phyloP scores from a whole-genome alignment of 768 basidiomycete species.

The Gloeophyllum trabeum region DNA sequence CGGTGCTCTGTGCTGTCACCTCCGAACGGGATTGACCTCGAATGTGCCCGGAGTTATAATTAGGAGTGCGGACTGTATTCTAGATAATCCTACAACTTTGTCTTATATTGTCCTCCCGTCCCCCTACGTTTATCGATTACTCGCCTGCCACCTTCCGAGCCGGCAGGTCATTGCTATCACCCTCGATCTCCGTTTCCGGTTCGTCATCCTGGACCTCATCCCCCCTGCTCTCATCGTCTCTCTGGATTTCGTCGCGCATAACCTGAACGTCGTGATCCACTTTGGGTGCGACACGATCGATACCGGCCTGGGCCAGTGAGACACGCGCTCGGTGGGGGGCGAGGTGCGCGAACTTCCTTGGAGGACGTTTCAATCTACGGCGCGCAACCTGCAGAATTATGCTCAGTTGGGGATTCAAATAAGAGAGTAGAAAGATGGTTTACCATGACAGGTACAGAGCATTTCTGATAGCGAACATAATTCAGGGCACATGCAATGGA shows the following conservation, averaged over 20 bases:
- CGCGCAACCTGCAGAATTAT: slow-evolving; percentile 49
- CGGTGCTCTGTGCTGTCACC: neutral
- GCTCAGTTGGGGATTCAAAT: no score
- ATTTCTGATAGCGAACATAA: slow-evolving; percentile 41
- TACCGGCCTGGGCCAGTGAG: slow-evolving; percentile 77
- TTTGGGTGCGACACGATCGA: slow-evolving; percentile 79
- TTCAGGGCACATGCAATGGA: neutral
- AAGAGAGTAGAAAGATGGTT: no score
- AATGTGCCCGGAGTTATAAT: neutral
- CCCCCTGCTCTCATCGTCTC: slow-evolving; percentile 39
- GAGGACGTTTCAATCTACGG: slow-evolving; percentile 79
- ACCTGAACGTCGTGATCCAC: slow-evolving; percentile 80
- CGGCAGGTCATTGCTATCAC: neutral
- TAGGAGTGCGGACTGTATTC: neutral
- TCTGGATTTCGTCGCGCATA: slow-evolving; percentile 67
- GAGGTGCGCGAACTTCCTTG: slow-evolving; percentile 70
- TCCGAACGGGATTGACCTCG: neutral
- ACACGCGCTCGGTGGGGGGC: slow-evolving; percentile 74
- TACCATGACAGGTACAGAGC: slow-evolving; percentile 91
- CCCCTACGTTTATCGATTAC: neutral
- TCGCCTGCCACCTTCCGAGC: neutral
- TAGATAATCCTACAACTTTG: neutral
- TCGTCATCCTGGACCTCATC: slow-evolving; percentile 14
- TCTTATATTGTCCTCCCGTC: neutral
- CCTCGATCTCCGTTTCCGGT: slow-evolving; percentile 14